These are phyloP conservation scores for Filobasidium uniguttulatum DNA, from an alignment of 1,284 basidiomycete species.

Conservation along the genomic window DNA sequence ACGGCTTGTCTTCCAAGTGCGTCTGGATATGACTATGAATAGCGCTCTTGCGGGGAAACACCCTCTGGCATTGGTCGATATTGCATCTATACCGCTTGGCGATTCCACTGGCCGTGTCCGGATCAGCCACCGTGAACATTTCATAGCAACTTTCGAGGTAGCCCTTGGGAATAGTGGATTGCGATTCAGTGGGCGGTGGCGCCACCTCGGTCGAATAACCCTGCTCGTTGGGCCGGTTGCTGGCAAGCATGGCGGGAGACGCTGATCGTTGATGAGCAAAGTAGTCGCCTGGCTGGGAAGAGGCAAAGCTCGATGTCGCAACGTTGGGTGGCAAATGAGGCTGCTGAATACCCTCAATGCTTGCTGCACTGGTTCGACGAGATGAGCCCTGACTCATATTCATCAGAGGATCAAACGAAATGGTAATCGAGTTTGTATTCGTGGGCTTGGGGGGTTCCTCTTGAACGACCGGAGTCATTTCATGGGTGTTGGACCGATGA, in stretches of 20 bases:
- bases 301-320: too few relatives aligned
- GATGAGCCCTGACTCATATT: too few relatives aligned
- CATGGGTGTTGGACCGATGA: conserved; percentile 20
- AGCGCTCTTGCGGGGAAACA: conserved; percentile 39
- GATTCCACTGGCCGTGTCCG: conserved; percentile 16
- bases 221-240: conserved; percentile 1
- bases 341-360: too few relatives aligned
- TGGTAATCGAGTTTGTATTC: too few relatives aligned
- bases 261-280: background rate
- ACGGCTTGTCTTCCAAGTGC: conserved; percentile 42
- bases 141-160: conserved; percentile 24
- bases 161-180: conserved; percentile 10
- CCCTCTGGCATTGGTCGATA: conserved; percentile 36
- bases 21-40: conserved; percentile 41
- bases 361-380: too few relatives aligned
- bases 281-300: too few relatives aligned
- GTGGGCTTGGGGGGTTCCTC: too few relatives aligned
- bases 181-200: conserved; percentile 15
- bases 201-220: conserved; percentile 3
- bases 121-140: conserved; percentile 22
- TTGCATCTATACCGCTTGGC: conserved; percentile 36
- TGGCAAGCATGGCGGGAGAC: conserved; percentile 1
- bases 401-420: too few relatives aligned
- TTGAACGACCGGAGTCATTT: too few relatives aligned
- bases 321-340: too few relatives aligned